Evolutionary conservation across 176 grass and related monocot genomes (phyloP), one percentile per base, ranked within the genome.

Genomic region (Pontederia paniculata): DNA sequence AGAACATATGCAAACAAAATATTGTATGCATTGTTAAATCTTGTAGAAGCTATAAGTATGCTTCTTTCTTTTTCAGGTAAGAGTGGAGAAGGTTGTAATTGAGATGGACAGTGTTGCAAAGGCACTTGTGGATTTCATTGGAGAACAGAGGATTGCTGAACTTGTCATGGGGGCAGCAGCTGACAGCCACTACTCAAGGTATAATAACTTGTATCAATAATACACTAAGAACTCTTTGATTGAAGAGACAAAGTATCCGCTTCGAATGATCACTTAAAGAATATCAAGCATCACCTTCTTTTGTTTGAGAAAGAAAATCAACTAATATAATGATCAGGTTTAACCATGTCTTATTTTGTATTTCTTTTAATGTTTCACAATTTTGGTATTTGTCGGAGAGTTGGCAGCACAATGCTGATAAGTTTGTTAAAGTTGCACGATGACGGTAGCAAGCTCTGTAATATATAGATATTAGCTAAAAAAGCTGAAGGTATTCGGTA

Each of bases 121-220:
- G 25, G 88, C 79, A 69, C 31, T 87, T 48, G 52, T 86, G 21
- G 66, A 79, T 20, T 15, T 83, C 56, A 73, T 94, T n/a, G 52
- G 68, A 17, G 23, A 56, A 45, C 68, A 58, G 72, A 41, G 58
- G 54, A 54, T 85, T 55, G 74, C 75, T 9, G 41, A 48, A 1
- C 78, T 95, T 74, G 78, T 88, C 45, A 80, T 88, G 81, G 89
- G 89, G 17, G 81, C 78, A 52, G 81, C 80, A 21, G 65, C 69
- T 18, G 75, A 88, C 48, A 88, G 74, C 50, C 46, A 78, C 43
- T 85, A 82, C 48, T 64, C 89, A 70, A 95, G 70, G 84, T 88
- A 79, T 50, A 8, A 20, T 10, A 8, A 11, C 3, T 10, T 62
- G 59, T 12, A 46, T 12, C 17, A 13, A 11, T 12, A 21, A 7